phyloP scores from a whole-genome alignment of 768 basidiomycete genomes.

The Galerina sulciceps region DNA sequence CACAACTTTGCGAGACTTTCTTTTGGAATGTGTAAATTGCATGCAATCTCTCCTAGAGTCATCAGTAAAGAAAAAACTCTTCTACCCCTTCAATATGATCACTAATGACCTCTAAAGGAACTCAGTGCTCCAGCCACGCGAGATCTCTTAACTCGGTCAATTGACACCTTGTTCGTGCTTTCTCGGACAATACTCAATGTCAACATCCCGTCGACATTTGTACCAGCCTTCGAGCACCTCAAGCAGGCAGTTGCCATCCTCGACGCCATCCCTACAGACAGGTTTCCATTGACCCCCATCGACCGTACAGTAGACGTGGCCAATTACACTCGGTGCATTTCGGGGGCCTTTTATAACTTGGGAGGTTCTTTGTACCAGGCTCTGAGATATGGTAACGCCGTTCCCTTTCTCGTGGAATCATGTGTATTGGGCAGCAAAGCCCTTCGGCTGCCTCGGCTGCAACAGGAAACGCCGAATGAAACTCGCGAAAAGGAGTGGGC shows the following conservation, averaged over 20 bases:
- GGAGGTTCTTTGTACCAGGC: slow-evolving; percentile 75
- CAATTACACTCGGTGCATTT: slow-evolving; percentile 70
- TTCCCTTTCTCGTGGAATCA: slow-evolving; percentile 68
- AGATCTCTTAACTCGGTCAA: slow-evolving; percentile 24
- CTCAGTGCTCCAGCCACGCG: slow-evolving; percentile 11
- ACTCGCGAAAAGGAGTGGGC: slow-evolving; percentile 50
- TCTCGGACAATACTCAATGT: slow-evolving; percentile 22
- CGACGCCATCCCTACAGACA: slow-evolving; percentile 20
- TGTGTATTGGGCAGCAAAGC: slow-evolving; percentile 59
- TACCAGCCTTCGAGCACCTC: slow-evolving; percentile 50
- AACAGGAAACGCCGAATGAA: slow-evolving; percentile 15
- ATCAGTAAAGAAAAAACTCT: slow-evolving; percentile 4
- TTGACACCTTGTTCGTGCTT: slow-evolving; percentile 27
- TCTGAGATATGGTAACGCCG: slow-evolving; percentile 60
- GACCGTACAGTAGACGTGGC: slow-evolving; percentile 37
- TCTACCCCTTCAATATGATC: neutral
- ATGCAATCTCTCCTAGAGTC: slow-evolving; percentile 6
- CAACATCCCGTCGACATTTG: slow-evolving; percentile 36
- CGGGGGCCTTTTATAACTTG: slow-evolving; percentile 72
- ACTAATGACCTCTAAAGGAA: neutral
- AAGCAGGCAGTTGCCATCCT: slow-evolving; percentile 43
- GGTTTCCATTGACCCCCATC: slow-evolving; percentile 9
- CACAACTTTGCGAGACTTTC: slow-evolving; percentile 7
- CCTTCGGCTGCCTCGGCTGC: slow-evolving; percentile 32
- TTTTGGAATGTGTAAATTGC: slow-evolving; percentile 9